Evolutionary conservation across 805 yeast genomes (phyloP).

Genomic region (Ogataea allantospora): DNA sequence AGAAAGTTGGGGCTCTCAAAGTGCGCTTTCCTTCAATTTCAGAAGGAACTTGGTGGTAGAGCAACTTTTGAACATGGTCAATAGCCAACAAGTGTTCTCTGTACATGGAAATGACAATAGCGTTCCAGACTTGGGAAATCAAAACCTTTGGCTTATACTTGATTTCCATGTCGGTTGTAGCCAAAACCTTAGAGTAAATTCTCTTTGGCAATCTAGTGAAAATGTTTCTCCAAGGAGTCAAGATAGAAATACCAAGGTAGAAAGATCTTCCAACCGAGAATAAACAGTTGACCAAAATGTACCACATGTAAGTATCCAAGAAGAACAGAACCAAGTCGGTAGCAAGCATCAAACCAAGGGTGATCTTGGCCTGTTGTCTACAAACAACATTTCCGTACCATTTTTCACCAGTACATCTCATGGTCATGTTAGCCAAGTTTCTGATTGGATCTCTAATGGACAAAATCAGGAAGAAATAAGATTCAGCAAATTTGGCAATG

Average conservation of each 20-base stretch:
- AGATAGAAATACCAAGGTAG: conserved; percentile 96
- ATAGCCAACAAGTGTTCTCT: conserved; percentile 97
- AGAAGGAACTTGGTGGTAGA: conserved; percentile 97
- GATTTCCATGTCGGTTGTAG: conserved; percentile 98
- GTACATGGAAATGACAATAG: conserved; percentile 98
- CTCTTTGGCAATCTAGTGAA: conserved; percentile 98
- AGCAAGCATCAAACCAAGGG: conserved; percentile 86
- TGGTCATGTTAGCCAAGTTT: conserved; percentile 73
- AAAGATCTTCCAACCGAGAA: conserved; percentile 97
- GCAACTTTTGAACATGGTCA: conserved; percentile 95
- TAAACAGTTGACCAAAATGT: conserved; percentile 89
- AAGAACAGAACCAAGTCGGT: conserved; percentile 94
- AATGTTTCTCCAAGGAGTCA: conserved; percentile 99
- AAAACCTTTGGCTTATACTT: conserved; percentile 98
- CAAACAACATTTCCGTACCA: conserved; percentile 82
- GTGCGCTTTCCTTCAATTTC: conserved; percentile 98
- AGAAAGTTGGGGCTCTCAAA: conserved; percentile 97
- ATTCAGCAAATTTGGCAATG: conserved; percentile 84
- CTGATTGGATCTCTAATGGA: conserved; percentile 94
- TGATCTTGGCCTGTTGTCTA: conserved; percentile 82
- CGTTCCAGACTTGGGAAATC: conserved; percentile 99
- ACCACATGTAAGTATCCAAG: conserved; percentile 99
- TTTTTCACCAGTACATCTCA: conserved; percentile 95
- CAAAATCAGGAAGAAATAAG: conserved; percentile 86
- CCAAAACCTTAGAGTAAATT: conserved; percentile 95